Evolutionary conservation across 805 yeast species (phyloP), one percentile per base, ranked within the genome.

Genomic region (Schizosaccharomyces lindneri): DNA sequence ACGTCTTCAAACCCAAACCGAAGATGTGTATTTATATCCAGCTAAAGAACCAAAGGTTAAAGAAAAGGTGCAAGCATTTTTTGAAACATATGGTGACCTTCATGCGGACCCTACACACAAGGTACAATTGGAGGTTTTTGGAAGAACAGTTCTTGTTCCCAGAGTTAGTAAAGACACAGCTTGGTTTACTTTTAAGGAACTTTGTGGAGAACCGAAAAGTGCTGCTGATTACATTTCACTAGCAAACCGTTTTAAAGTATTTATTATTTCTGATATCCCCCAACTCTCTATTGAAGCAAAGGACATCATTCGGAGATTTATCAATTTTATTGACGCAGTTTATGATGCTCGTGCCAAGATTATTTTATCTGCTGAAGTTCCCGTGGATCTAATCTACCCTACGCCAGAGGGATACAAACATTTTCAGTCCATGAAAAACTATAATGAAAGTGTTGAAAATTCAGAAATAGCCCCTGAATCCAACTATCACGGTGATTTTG

Each of bases 251-350:
- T 93, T 82, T 74, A 79, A 80, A 61, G 79, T 88, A 5, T 84
- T 88, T 65, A 81, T 93, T n/a, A 78, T 93, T 59, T 87, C 97
- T 0, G 97, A 93, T 69, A 88, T 93, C 55, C 98, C 98, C 11
- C 82, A 82, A 64, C 72, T 93, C 68, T 81, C 94, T 24, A 76
- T 84, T 13, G 78, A 83, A 66, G 84, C 81, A 59, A 78, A 95
- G 65, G 97, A 93, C 68, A 78, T 83, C 65, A 87, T 89, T 29
- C 78, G 97, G 68, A 76, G 98, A 67, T 90, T 93, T 69, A 93
- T 93, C 70, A 93, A 95, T 0, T 93, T 93, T 67, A 72, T 93
- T 62, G 98, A 93, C 71, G 97, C 98, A 0, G 94, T 89, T 3
- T 93, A 93, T 70, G 97, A 93, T 71, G 84, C 84, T 62, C 89